phyloP scores from a whole-genome alignment of 2,329 filamentous ascomycete species.

The Raffaelea albimanens region DNA sequence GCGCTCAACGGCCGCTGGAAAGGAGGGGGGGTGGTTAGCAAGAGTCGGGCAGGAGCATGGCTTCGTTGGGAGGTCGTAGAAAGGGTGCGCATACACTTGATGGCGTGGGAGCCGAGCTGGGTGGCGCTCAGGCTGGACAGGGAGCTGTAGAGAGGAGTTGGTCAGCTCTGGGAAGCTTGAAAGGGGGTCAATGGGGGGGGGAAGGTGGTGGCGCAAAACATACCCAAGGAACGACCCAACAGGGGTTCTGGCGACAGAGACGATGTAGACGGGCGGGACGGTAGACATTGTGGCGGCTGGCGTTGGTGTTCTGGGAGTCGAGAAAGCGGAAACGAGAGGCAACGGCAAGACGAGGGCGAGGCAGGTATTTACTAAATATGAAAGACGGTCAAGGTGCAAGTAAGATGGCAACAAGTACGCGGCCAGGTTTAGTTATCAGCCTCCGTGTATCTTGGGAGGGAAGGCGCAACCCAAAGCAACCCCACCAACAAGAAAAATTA shows the following conservation, averaged over 20 bases:
- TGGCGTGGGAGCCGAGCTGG: slow-evolving; percentile 81
- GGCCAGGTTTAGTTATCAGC: too few relatives aligned
- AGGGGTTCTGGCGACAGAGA: slow-evolving; percentile 82
- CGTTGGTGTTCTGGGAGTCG: neutral
- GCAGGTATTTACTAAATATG: neutral
- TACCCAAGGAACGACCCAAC: slow-evolving; percentile 92
- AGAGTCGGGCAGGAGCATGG: slow-evolving; percentile 13
- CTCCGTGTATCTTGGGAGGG: too few relatives aligned
- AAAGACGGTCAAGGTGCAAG: neutral
- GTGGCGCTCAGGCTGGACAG: slow-evolving; percentile 78
- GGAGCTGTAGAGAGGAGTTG: slow-evolving; percentile 45
- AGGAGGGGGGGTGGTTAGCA: neutral
- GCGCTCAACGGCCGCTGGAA: slow-evolving; percentile 66
- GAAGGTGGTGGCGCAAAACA: slow-evolving; percentile 16
- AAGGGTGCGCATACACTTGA: slow-evolving; percentile 58
- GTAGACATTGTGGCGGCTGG: slow-evolving; percentile 55
- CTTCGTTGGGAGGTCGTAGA: too few relatives aligned
- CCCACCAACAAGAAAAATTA: too few relatives aligned
- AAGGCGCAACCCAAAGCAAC: too few relatives aligned
- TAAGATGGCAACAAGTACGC: neutral
- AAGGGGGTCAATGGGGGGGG: neutral
- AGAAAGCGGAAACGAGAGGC: neutral
- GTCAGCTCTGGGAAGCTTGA: neutral
- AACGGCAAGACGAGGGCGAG: neutral
- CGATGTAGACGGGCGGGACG: slow-evolving; percentile 87